Percentiles rank a stretch among this genome's conserved stretches.
phyloP scores from a whole-genome alignment of 2,329 filamentous ascomycete species.

The Nectriaceae sp. region DNA sequence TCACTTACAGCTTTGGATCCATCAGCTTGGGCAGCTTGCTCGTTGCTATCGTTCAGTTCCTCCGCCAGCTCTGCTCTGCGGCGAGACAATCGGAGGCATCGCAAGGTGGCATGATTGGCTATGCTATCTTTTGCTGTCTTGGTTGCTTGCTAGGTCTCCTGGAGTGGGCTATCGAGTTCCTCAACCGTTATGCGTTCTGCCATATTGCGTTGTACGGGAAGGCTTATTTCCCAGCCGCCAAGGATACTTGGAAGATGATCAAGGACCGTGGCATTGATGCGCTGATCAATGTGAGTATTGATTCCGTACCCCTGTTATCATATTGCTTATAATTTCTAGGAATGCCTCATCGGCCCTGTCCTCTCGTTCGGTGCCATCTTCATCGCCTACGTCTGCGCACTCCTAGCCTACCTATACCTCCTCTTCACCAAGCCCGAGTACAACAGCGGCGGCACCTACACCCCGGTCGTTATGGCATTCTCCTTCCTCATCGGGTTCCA shows the following conservation, averaged over 20 bases:
- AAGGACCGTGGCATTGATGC: constrained; percentile 90
- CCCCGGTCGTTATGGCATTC: constrained; percentile 78
- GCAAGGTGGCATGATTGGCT: constrained; percentile 69
- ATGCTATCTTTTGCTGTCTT: constrained; percentile 71
- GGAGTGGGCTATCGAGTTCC: constrained; percentile 83
- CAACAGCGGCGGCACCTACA: constrained; percentile 69
- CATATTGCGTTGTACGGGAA: constrained; percentile 95
- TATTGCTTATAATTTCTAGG: constrained; percentile 38
- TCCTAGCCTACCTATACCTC: constrained; percentile 87
- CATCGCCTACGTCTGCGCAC: constrained; percentile 77
- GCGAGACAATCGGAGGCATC: constrained; percentile 63
- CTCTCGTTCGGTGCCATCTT: constrained; percentile 79
- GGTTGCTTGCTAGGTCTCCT: constrained; percentile 76
- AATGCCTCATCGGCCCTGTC: constrained; percentile 77
- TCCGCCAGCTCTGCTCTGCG: constrained; percentile 81
- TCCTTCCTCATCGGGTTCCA: constrained; percentile 89
- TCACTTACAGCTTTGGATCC: constrained; percentile 91
- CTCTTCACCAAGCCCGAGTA: constrained; percentile 79
- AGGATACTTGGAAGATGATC: constrained; percentile 90
- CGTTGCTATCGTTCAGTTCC: constrained; percentile 82
- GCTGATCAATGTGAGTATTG: constrained; percentile 66
- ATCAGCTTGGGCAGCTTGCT: constrained; percentile 85
- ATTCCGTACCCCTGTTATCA: neutral
- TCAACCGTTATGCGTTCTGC: constrained; percentile 91
- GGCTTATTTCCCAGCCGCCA: constrained; percentile 81